phyloP scores from a whole-genome alignment of 23 red algal genomes.

The Pyropia yezoensis region DNA sequence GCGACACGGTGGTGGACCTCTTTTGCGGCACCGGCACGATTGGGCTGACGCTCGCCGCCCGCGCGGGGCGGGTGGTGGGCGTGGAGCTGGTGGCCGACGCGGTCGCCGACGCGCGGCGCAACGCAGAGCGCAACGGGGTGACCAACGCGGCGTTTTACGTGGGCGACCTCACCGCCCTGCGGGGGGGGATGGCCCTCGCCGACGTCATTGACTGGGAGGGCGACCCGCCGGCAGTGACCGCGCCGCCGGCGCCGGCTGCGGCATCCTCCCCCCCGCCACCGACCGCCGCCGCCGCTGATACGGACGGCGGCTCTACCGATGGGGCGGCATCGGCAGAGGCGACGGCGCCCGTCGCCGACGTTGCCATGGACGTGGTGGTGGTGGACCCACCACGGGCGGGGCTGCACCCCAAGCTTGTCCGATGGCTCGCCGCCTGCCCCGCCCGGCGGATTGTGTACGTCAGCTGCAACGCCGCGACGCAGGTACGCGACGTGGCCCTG shows the following conservation, averaged over 20 bases:
- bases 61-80: conserved; percentile 51
- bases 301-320: no score
- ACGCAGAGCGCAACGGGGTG: conserved; percentile 55
- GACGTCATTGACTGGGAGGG: not conserved
- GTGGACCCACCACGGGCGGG: conserved; percentile 94
- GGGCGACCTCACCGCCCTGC: conserved; percentile 30
- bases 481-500: conserved; percentile 71
- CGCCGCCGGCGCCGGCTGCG: no score
- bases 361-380: conserved; percentile 55
- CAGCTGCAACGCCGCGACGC: conserved; percentile 84
- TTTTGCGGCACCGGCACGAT: conserved; percentile 98
- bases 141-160: conserved; percentile 51
- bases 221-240: not conserved
- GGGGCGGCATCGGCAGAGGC: no score
- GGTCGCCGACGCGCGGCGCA: conserved; percentile 63
- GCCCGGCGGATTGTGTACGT: conserved; percentile 91
- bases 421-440: conserved; percentile 18
- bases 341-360: no score
- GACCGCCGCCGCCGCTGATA: no score
- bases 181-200: conserved; percentile 4
- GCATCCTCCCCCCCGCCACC: no score
- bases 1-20: conserved; percentile 72
- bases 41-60: conserved; percentile 55
- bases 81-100: conserved; percentile 67
- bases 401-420: conserved; percentile 60